phyloP scores from a whole-genome alignment of 1,284 basidiomycete species.

The Vanrija sp. region DNA sequence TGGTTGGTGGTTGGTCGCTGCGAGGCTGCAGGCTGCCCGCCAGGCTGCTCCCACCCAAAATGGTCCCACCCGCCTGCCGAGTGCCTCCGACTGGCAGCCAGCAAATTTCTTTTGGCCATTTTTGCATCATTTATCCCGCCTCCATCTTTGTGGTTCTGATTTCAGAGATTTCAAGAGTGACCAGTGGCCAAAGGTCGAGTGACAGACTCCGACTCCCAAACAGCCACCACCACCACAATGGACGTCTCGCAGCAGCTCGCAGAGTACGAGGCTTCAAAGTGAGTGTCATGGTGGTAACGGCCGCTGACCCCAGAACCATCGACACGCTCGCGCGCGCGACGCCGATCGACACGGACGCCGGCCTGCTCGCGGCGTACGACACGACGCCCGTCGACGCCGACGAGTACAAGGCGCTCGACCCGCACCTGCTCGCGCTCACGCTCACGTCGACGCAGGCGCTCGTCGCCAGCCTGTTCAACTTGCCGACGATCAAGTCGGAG shows the following conservation, averaged over 20 bases:
- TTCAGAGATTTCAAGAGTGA: neutral
- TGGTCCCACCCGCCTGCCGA: too few species aligned
- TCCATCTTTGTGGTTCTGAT: too few species aligned
- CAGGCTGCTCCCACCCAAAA: too few species aligned
- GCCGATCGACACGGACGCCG: constrained; percentile 76
- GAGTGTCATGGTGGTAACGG: constrained; percentile 1
- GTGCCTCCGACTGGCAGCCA: too few species aligned
- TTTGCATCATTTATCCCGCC: constrained; percentile 10
- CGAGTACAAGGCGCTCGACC: constrained; percentile 73
- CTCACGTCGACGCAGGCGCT: constrained; percentile 83
- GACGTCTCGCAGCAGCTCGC: constrained; percentile 44
- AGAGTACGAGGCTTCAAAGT: constrained; percentile 39
- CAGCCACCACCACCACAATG: constrained; percentile 21
- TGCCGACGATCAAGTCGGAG: constrained; percentile 69
- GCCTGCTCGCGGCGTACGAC: constrained; percentile 81
- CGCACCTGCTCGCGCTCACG: constrained; percentile 72
- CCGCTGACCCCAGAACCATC: constrained; percentile 3
- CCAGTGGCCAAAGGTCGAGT: neutral
- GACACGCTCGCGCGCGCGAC: constrained; percentile 67
- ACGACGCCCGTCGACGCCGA: constrained; percentile 76
- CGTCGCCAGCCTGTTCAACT: constrained; percentile 71
- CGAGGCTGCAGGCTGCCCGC: too few species aligned
- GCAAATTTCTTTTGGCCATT: neutral
- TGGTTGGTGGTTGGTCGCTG: neutral
- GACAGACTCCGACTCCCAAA: neutral